Percentiles rank a stretch among this genome's conserved stretches.
Evolutionary conservation across 1,284 basidiomycete species (phyloP).

Genomic region (Pisolithus thermaeus): DNA sequence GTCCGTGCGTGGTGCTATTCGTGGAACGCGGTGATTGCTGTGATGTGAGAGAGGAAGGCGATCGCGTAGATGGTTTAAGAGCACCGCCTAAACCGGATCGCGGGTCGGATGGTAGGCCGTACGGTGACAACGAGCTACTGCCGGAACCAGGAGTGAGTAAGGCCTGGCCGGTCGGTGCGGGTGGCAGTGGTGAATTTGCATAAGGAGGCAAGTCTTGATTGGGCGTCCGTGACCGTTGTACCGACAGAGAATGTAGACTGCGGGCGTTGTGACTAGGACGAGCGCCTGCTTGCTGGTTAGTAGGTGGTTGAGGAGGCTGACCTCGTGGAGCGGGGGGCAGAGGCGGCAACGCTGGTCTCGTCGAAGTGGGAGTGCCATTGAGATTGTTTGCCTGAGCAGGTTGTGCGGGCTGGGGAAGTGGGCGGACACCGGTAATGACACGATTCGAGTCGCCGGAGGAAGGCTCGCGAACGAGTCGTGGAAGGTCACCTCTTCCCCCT

Average conservation of each 20-base stretch:
- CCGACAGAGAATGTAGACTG: conserved; percentile 17
- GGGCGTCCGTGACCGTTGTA: conserved; percentile 46
- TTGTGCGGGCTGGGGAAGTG: conserved; percentile 34
- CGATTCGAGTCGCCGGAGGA: conserved; percentile 48
- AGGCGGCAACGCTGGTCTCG: conserved; percentile 53
- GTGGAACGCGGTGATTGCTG: conserved; percentile 30
- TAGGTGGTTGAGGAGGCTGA: conserved; percentile 55
- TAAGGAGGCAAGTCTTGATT: conserved; percentile 51
- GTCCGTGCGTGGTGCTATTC: conserved; percentile 35
- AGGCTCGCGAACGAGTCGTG: conserved; percentile 58
- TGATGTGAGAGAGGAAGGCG: conserved; percentile 53
- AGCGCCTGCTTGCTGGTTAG: conserved; percentile 34
- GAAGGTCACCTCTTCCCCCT: conserved; percentile 47
- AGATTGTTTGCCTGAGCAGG: conserved; percentile 14
- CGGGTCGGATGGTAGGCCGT: conserved; percentile 57
- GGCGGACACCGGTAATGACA: conserved; percentile 34
- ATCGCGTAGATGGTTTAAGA: conserved; percentile 37
- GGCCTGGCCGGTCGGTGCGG: conserved; percentile 45
- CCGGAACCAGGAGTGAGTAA: conserved; percentile 44
- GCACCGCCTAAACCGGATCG: conserved; percentile 42
- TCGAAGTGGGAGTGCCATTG: conserved; percentile 22
- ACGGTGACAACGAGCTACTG: conserved; percentile 41
- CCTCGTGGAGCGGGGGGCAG: conserved; percentile 60
- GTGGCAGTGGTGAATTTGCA: conserved; percentile 48
- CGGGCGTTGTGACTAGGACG: conserved; percentile 16